A percentile compares a stretch with the other conserved stretches of the same genome.
Evolutionary conservation across 2,329 filamentous ascomycete genomes (phyloP).

Genomic region (Sporothrix schenckii): DNA sequence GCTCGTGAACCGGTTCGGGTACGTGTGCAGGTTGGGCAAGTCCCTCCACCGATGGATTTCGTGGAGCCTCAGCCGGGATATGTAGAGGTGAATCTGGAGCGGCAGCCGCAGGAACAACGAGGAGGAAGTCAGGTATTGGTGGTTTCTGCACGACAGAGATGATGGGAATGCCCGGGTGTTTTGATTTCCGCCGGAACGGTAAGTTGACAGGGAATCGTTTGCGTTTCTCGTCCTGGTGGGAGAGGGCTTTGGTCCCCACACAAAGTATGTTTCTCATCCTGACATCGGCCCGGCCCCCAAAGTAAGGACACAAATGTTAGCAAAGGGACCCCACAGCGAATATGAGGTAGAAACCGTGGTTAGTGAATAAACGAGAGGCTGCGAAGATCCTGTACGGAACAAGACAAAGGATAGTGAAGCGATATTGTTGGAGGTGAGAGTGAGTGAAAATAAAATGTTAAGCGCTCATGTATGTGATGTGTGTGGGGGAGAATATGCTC

Average conservation of each 20-base stretch:
- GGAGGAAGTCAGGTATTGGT: background rate
- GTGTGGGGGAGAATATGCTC: background rate
- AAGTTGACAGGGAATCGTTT: slow-evolving; percentile 20
- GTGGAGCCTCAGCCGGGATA: background rate
- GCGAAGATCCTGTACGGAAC: background rate
- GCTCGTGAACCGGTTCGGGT: background rate
- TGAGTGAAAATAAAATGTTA: background rate
- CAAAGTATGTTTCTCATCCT: slow-evolving; percentile 30
- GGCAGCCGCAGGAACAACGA: background rate
- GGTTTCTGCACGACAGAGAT: background rate
- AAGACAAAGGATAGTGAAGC: background rate
- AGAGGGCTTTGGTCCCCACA: slow-evolving; percentile 18
- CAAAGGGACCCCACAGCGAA: background rate
- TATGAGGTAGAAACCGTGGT: background rate
- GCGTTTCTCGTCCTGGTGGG: slow-evolving; percentile 24
- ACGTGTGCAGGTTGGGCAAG: background rate
- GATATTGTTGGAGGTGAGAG: background rate
- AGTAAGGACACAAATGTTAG: background rate
- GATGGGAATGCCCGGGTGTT: background rate
- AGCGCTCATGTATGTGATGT: background rate
- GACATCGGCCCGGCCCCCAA: too few species aligned
- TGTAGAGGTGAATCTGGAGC: background rate
- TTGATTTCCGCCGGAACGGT: slow-evolving; percentile 20
- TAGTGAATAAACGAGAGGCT: background rate
- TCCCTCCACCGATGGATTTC: background rate